A percentile compares a stretch with the other conserved stretches of the same genome.
Conservation (phyloP, 139 green algal genomes). For the Closterium sp. region DNA sequence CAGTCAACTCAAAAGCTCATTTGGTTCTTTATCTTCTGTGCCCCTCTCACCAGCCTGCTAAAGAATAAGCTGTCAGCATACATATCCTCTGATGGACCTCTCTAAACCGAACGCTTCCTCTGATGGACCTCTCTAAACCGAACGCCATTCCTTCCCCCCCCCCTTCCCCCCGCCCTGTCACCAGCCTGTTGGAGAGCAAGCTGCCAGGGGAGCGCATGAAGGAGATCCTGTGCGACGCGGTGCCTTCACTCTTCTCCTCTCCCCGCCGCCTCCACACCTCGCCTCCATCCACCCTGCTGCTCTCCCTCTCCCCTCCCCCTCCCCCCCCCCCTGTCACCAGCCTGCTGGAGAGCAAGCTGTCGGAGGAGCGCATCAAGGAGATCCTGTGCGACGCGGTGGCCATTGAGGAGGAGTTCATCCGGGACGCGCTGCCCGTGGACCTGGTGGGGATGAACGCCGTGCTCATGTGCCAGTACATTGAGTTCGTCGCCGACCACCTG, state of each 20-base stretch:
- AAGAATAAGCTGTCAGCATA: no score
- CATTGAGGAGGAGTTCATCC: slow-evolving; percentile 96
- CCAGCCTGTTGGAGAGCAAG: slow-evolving; percentile 74
- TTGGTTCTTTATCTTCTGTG: neutral
- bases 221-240: slow-evolving; percentile 84
- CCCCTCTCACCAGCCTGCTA: no score
- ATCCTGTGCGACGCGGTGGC: slow-evolving; percentile 88
- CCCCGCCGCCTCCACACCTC: neutral
- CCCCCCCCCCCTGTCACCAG: slow-evolving; percentile 53
- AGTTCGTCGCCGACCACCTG: slow-evolving; percentile 96
- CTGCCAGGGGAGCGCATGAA: slow-evolving; percentile 62
- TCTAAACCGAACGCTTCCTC: no score
- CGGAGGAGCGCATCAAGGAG: slow-evolving; percentile 58
- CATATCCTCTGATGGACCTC: no score
- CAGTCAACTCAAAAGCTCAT: no score
- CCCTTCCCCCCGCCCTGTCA: slow-evolving; percentile 51
- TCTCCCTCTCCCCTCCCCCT: neutral
- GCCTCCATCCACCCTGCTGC: neutral
- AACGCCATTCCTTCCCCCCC: neutral
- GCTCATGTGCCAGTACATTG: slow-evolving; percentile 92
- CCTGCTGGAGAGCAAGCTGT: slow-evolving; percentile 79
- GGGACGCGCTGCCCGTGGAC: slow-evolving; percentile 69
- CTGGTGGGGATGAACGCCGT: slow-evolving; percentile 84
- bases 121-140: no score
- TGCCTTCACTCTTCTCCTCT: no score